Evolutionary conservation across 768 basidiomycete species (phyloP).

Genomic region (Russula sp.): DNA sequence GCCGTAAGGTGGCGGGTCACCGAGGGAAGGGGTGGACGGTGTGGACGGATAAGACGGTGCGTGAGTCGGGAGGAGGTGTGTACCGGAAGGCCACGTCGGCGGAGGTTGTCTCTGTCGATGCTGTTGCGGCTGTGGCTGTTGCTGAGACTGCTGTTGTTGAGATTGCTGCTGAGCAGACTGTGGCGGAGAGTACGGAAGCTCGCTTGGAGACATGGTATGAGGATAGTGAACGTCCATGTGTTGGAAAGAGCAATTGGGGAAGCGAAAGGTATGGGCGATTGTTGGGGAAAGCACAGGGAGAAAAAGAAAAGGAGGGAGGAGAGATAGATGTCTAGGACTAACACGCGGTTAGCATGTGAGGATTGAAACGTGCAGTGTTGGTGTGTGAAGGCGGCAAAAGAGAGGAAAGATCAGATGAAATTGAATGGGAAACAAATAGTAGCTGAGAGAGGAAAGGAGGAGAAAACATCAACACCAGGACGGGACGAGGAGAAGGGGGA

Average conservation of each 20-base stretch:
- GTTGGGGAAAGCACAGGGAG: constrained; percentile 9
- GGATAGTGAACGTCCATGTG: constrained; percentile 30
- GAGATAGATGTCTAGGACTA: constrained; percentile 14
- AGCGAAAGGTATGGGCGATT: constrained; percentile 11
- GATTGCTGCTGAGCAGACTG: constrained; percentile 27
- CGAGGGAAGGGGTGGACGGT: constrained; percentile 21
- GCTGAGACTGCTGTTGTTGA: constrained; percentile 3
- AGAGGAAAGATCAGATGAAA: constrained; percentile 20
- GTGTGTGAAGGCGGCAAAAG: constrained; percentile 21
- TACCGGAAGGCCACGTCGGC: constrained; percentile 24
- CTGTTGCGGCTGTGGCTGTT: neutral
- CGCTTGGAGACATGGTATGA: constrained; percentile 28
- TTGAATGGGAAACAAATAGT: neutral
- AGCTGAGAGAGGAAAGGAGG: constrained; percentile 6
- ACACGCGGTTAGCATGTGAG: constrained; percentile 23
- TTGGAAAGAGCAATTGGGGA: constrained; percentile 6
- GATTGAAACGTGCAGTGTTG: constrained; percentile 14
- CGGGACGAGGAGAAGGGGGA: neutral
- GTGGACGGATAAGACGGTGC: constrained; percentile 21
- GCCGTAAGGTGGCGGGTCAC: constrained; percentile 23
- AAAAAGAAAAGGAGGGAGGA: constrained; percentile 6
- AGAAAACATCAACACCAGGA: constrained; percentile 11
- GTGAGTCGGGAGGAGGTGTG: constrained; percentile 25
- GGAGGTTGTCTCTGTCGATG: constrained; percentile 29
- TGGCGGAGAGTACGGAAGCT: constrained; percentile 31